phyloP scores from a whole-genome alignment of 331 rosid genomes.

The Quercus phellos region DNA sequence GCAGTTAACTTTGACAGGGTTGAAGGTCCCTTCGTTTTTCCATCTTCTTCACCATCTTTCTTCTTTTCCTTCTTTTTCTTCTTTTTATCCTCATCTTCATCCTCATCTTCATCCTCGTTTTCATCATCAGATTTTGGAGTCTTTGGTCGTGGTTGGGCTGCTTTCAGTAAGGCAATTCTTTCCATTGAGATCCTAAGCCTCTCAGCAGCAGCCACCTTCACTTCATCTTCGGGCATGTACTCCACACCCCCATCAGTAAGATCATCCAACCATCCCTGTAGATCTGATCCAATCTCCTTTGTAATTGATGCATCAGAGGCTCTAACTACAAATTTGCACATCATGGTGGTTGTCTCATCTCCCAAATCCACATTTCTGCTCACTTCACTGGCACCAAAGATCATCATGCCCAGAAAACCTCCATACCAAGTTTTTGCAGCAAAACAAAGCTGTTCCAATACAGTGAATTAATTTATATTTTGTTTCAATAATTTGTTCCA shows the following conservation, averaged over 20 bases:
- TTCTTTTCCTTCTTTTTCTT: slow-evolving; percentile 36
- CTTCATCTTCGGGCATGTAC: slow-evolving; percentile 98
- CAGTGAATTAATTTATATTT: neutral
- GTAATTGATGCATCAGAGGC: slow-evolving; percentile 91
- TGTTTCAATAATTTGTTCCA: neutral
- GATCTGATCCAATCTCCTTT: slow-evolving; percentile 87
- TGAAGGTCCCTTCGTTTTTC: slow-evolving; percentile 75
- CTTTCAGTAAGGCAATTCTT: slow-evolving; percentile 87
- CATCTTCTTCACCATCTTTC: slow-evolving; percentile 53
- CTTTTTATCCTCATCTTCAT: slow-evolving; percentile 30
- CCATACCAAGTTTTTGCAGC: slow-evolving; percentile 99
- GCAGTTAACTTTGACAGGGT: slow-evolving; percentile 85
- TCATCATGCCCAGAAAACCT: slow-evolving; percentile 92
- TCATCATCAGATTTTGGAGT: slow-evolving; percentile 57
- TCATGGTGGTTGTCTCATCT: slow-evolving; percentile 92
- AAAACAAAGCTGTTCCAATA: slow-evolving; percentile 64
- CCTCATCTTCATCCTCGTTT: neutral
- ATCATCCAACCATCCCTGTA: slow-evolving; percentile 97
- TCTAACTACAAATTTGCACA: slow-evolving; percentile 91
- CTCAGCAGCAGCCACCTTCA: slow-evolving; percentile 83
- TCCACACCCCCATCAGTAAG: slow-evolving; percentile 96
- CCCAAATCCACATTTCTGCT: slow-evolving; percentile 96
- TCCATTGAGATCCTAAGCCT: slow-evolving; percentile 95
- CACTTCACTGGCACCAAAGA: slow-evolving; percentile 98
- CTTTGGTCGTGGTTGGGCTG: slow-evolving; percentile 82